Evolutionary conservation across 441 rosid species (phyloP).

Genomic region (Cnidoscolus chayamansa): DNA sequence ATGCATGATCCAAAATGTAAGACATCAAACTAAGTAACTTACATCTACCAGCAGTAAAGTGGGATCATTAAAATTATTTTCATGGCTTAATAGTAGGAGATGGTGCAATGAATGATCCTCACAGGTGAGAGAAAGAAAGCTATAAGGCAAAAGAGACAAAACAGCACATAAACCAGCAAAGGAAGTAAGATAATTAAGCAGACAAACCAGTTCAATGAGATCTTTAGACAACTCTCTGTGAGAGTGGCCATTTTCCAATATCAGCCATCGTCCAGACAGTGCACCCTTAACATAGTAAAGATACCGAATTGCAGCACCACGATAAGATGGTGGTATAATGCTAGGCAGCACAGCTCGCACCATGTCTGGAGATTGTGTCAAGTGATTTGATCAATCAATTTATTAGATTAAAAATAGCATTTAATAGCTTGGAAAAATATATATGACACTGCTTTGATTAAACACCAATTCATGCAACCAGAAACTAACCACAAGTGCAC

Average conservation of each 20-base stretch:
- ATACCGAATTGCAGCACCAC: constrained; percentile 83
- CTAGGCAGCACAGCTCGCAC: constrained; percentile 68
- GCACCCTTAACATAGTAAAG: constrained; percentile 66
- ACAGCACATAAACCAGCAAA: background rate
- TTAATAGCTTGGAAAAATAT: background rate
- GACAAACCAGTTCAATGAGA: constrained; percentile 64
- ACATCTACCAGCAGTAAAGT: background rate
- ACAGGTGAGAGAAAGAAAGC: background rate
- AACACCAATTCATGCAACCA: constrained; percentile 2
- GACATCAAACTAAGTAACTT: background rate
- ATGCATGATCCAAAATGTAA: background rate
- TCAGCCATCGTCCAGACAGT: constrained; percentile 59
- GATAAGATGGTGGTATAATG: constrained; percentile 80
- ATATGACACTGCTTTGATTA: background rate
- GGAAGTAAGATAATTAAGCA: constrained; percentile 10
- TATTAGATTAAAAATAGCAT: background rate
- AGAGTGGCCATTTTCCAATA: constrained; percentile 57
- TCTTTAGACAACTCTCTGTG: constrained; percentile 40
- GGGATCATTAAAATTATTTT: background rate
- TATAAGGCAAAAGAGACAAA: background rate
- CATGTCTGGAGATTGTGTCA: constrained; percentile 49
- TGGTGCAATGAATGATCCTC: background rate
- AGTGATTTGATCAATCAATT: constrained; percentile 8
- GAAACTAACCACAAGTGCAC: background rate
- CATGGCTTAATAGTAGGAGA: background rate